phyloP scores from a whole-genome alignment of 352 stramenopile genomes.

The Globisporangium ultimum region DNA sequence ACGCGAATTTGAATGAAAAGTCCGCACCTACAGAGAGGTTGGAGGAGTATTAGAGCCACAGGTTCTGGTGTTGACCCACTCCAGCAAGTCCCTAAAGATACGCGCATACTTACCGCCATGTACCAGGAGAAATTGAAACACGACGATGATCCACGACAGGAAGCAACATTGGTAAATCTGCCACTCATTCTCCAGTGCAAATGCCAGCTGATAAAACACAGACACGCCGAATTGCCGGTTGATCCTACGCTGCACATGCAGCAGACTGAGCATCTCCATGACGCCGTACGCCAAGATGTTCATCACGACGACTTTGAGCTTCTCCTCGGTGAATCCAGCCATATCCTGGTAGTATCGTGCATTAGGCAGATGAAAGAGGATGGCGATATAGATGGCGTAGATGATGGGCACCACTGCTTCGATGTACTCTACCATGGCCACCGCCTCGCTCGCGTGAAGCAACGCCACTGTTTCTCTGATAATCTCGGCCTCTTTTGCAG shows the following conservation, averaged over 20 bases:
- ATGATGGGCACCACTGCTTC: conserved; percentile 24
- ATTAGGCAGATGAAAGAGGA: conserved; percentile 14
- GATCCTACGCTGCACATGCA: conserved; percentile 13
- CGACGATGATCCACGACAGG: neutral
- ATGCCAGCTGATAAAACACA: conserved; percentile 23
- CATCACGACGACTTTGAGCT: conserved; percentile 2
- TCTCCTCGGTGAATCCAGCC: neutral
- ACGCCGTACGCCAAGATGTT: conserved; percentile 20
- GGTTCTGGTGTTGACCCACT: no score
- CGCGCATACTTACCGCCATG: neutral
- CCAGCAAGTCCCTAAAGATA: no score
- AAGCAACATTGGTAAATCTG: neutral
- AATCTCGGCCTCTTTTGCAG: neutral
- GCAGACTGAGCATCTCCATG: conserved; percentile 16
- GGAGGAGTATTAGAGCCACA: no score
- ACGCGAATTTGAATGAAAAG: no score
- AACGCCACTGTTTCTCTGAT: neutral
- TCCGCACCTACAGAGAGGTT: no score
- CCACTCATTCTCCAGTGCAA: conserved; percentile 3
- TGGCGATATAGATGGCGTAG: conserved; percentile 18
- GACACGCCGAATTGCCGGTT: conserved; percentile 14
- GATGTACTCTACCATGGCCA: conserved; percentile 24
- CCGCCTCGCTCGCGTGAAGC: conserved; percentile 20
- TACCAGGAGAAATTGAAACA: neutral
- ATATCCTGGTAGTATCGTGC: conserved; percentile 14